These are phyloP conservation scores for Beauveria rudraprayagi DNA, from an alignment of 2,329 filamentous ascomycete genomes.

Conservation along the genomic window DNA sequence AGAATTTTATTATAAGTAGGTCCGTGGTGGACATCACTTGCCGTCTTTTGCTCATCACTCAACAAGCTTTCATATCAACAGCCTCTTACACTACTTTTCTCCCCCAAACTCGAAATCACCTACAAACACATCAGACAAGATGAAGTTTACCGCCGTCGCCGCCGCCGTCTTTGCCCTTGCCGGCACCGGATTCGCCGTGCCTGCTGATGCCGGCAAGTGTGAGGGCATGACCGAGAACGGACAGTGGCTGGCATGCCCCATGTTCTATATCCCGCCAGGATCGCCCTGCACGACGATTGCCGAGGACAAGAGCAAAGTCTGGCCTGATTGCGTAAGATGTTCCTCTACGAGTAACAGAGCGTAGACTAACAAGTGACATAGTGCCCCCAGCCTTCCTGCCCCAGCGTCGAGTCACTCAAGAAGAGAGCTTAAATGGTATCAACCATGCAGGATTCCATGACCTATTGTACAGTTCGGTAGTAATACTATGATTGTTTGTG, in stretches of 20 bases:
- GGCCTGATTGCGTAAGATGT: not conserved
- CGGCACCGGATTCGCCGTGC: not conserved
- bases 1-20: no score
- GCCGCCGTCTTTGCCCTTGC: not conserved
- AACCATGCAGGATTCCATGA: no score
- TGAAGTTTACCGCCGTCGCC: not conserved
- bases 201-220: not conserved
- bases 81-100: no score
- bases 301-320: not conserved
- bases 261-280: not conserved
- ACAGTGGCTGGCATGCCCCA: not conserved
- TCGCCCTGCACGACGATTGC: not conserved
- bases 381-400: not conserved
- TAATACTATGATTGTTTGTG: no score
- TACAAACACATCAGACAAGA: not conserved
- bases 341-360: not conserved
- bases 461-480: no score
- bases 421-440: no score
- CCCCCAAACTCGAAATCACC: no score
- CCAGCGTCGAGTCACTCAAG: not conserved
- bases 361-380: not conserved
- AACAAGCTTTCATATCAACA: no score
- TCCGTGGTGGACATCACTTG: no score
- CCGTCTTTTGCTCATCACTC: no score
- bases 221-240: no score